Conservation (phyloP, 2,329 filamentous ascomycete species). For the Graphilbum sp. region DNA sequence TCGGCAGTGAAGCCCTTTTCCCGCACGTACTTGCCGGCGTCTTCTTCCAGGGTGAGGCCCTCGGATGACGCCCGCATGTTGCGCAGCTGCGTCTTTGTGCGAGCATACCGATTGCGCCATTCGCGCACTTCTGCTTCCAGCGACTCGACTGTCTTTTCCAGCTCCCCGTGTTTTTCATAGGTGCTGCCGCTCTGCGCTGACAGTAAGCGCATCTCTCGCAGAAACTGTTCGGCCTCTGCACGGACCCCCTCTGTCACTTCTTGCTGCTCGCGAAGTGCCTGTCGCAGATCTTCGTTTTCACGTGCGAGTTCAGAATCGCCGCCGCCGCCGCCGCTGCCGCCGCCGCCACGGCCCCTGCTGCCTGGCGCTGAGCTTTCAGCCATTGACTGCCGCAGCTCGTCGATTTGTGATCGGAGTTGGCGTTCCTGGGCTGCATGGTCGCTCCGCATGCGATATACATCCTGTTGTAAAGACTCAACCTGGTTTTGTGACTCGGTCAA, state of each 20-base stretch:
- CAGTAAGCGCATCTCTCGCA: constrained; percentile 77
- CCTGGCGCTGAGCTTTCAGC: constrained; percentile 9
- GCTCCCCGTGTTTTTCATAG: constrained; percentile 65
- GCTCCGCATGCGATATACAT: constrained; percentile 56
- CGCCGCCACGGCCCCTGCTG: neutral
- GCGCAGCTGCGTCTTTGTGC: constrained; percentile 72
- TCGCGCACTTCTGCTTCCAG: constrained; percentile 73
- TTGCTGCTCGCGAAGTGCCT: constrained; percentile 55
- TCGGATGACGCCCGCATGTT: constrained; percentile 67
- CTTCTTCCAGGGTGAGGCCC: constrained; percentile 51
- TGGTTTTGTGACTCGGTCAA: constrained; percentile 57
- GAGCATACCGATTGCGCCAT: constrained; percentile 83
- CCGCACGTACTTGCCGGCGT: constrained; percentile 49
- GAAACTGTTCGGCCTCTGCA: constrained; percentile 63
- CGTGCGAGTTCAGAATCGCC: constrained; percentile 40
- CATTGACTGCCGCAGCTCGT: constrained; percentile 26
- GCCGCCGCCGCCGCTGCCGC: constrained; percentile 10
- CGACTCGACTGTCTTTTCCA: constrained; percentile 57
- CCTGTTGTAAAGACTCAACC: constrained; percentile 64
- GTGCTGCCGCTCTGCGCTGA: constrained; percentile 65
- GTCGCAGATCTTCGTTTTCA: constrained; percentile 54
- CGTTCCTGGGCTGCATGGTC: constrained; percentile 50
- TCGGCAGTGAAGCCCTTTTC: constrained; percentile 53
- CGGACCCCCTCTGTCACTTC: constrained; percentile 76
- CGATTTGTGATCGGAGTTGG: constrained; percentile 47